phyloP scores from a whole-genome alignment of 2,329 filamentous ascomycete species.

The Clarireedia homoeocarpa region DNA sequence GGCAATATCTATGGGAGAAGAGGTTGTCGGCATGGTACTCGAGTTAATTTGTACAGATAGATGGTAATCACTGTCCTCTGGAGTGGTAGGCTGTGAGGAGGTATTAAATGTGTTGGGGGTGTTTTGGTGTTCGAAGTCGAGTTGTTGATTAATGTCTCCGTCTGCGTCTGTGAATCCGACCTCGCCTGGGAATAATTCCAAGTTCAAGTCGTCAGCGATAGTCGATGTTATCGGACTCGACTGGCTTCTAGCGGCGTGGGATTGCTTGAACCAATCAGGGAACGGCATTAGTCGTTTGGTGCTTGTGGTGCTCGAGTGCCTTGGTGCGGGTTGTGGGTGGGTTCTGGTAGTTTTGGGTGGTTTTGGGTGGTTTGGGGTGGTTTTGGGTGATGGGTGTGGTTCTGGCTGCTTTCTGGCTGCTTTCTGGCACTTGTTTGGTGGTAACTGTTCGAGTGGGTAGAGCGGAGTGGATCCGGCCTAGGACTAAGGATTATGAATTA shows the following conservation, averaged over 20 bases:
- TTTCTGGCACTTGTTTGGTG: too few species aligned
- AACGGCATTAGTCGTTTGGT: neutral
- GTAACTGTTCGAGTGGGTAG: too few species aligned
- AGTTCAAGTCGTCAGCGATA: neutral
- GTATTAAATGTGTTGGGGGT: neutral
- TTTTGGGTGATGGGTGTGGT: too few species aligned
- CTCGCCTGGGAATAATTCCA: neutral
- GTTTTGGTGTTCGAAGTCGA: conserved; percentile 3
- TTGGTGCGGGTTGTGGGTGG: neutral
- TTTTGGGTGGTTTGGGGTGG: too few species aligned
- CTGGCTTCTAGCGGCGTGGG: conserved; percentile 4
- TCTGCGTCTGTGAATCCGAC: neutral
- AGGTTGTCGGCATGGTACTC: conserved; percentile 27
- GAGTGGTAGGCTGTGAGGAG: conserved; percentile 13
- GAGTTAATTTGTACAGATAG: neutral
- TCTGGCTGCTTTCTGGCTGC: too few species aligned
- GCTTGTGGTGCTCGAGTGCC: neutral
- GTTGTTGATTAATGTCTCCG: neutral
- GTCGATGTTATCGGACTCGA: conserved; percentile 1
- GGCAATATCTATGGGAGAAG: conserved; percentile 29
- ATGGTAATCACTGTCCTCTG: neutral
- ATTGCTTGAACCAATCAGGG: conserved; percentile 6
- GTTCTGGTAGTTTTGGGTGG: neutral
- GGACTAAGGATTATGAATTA: too few species aligned
- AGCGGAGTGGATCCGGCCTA: too few species aligned